Evolutionary conservation across 768 basidiomycete genomes (phyloP).

Genomic region (Mycena polygramma): DNA sequence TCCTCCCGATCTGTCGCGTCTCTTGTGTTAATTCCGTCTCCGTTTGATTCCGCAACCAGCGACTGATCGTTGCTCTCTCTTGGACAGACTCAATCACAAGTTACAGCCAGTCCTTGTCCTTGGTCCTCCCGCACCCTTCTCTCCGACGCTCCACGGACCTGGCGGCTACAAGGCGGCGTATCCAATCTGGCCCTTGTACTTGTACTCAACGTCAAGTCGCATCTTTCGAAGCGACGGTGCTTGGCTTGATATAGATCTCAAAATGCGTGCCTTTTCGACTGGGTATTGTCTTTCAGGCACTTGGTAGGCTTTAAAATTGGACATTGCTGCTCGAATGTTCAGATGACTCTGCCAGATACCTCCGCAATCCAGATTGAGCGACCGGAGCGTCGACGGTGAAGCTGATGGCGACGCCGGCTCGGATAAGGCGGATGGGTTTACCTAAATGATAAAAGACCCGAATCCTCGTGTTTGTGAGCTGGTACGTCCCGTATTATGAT

Average conservation of each 20-base stretch:
- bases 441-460: not conserved
- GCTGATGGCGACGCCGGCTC: not conserved
- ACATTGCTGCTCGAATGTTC: not conserved
- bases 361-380: not conserved
- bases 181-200: not conserved
- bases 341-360: not conserved
- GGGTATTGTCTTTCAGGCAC: too few species aligned
- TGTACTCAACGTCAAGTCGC: not conserved
- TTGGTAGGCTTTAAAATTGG: too few species aligned
- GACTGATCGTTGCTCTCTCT: conserved; percentile 1
- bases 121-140: not conserved
- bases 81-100: not conserved
- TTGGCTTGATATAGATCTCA: not conserved
- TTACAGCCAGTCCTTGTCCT: not conserved
- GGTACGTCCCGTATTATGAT: conserved; percentile 13
- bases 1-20: too few species aligned
- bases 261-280: not conserved
- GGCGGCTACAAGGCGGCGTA: not conserved
- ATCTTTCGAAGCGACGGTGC: not conserved
- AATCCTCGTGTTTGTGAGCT: not conserved
- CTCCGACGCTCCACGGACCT: not conserved
- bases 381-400: too few species aligned
- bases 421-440: conserved; percentile 10
- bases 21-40: not conserved
- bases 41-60: too few species aligned